Base-by-base conservation (phyloP, 2,329 filamentous ascomycete species). In the Erysiphe pulchra region DNA sequence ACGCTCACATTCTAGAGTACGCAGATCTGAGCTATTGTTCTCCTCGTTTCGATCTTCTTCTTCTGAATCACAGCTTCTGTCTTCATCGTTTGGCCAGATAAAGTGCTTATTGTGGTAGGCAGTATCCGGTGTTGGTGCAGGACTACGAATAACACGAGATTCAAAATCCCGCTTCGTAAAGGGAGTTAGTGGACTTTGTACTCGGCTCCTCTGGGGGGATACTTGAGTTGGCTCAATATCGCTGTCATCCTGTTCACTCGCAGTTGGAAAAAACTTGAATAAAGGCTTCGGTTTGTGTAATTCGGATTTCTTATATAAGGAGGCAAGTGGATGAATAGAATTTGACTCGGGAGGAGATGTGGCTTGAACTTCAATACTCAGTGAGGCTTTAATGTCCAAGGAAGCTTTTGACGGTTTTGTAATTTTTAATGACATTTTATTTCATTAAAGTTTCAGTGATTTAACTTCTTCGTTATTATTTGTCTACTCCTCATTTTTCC, bases 41-140 rank as follows among this genome's bases (percentile, higher is more conserved):
- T 49, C 50, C 30, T 60, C 62, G 0, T 66, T 64, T 0, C 60
- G 62, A 0, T 66, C 64, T 0, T 70, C 61, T 11, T 65, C 61
- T 9, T 12, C 12, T 1, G 18, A 40, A 40, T 67, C 63, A 1
- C 20, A 3, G 20, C 20, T 24, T 24, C 65, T 63, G 38, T 63
- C 63, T 11, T 67, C 63, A 24, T 59, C 61, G 44, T 51, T 62
- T 37, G 68, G 61, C 67, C 71, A 75, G 24, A 67, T 65, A 55
- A 78, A 77, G 47, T 65, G 69, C 28, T 74, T 72, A 37, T 67
- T 75, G 1, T 81, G 75, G 48, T 85, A 75, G 1, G 84, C 84
- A 0, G 90, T 95, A 57, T 98, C 90, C 0, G 90, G 90, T 0
- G 90, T 98, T 0, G 90, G 90, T 2, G 90, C 90, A 6, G 85